These are phyloP conservation scores for Tuber aestivum DNA, from an alignment of 495 filamentous ascomycete genomes.

Conservation along the genomic window DNA sequence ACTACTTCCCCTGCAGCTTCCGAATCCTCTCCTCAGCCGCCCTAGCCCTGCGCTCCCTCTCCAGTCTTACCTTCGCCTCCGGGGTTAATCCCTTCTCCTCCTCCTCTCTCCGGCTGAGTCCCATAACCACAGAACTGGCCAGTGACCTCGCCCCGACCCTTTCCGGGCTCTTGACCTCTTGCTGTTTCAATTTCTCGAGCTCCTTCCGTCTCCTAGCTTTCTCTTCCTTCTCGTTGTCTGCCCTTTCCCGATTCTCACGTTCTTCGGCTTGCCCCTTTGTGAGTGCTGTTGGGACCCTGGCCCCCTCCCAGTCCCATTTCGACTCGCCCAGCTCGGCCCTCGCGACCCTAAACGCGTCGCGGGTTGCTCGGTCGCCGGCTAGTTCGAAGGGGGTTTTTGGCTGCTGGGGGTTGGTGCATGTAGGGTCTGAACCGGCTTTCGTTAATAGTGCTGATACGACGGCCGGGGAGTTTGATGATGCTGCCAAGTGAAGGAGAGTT, in stretches of 20 bases:
- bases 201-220: conserved; percentile 52
- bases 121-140: conserved; percentile 32
- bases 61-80: conserved; percentile 28
- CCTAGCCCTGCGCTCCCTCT: conserved; percentile 31
- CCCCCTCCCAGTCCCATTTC: conserved; percentile 71
- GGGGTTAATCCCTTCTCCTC: conserved; percentile 40
- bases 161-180: conserved; percentile 55
- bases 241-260: conserved; percentile 58
- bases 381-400: conserved; percentile 79
- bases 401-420: conserved; percentile 55
- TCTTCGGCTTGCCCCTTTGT: conserved; percentile 61
- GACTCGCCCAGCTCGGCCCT: conserved; percentile 71
- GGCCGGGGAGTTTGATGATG: conserved; percentile 65
- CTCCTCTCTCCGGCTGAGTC: conserved; percentile 42
- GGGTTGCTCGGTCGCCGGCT: conserved; percentile 74
- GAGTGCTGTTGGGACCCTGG: conserved; percentile 64
- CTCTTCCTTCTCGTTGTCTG: conserved; percentile 51
- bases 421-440: conserved; percentile 70
- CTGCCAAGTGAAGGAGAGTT: conserved; percentile 77
- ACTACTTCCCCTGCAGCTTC: conserved; percentile 50
- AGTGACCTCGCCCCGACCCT: conserved; percentile 54
- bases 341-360: conserved; percentile 87
- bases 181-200: conserved; percentile 58
- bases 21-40: conserved; percentile 60
- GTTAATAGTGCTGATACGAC: conserved; percentile 69